phyloP scores from a whole-genome alignment of 139 green algal species.

The Coelastrella sp. region DNA sequence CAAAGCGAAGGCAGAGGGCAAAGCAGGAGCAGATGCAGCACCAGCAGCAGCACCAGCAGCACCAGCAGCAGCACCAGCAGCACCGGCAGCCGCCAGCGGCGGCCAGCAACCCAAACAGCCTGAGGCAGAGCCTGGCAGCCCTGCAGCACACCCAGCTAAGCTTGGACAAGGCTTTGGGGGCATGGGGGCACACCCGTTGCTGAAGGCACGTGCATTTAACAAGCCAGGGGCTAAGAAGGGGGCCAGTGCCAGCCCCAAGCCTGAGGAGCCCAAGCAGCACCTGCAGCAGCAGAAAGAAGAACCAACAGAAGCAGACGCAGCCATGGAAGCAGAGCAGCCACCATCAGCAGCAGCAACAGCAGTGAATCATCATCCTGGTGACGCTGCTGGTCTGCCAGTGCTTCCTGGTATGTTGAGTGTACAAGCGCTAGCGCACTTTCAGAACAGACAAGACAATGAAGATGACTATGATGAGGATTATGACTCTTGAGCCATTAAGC shows the following conservation, averaged over 20 bases:
- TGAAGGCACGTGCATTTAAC: background rate
- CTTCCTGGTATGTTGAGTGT: constrained; percentile 23
- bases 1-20: constrained; percentile 28
- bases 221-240: constrained; percentile 5
- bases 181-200: constrained; percentile 22
- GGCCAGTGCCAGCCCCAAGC: constrained; percentile 25
- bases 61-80: no score
- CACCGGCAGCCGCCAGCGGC: constrained; percentile 18
- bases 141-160: constrained; percentile 18
- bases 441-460: background rate
- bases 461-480: constrained; percentile 49
- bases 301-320: background rate
- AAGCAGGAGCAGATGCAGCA: constrained; percentile 16
- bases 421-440: constrained; percentile 5
- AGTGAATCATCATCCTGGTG: constrained; percentile 36
- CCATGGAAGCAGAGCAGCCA: background rate
- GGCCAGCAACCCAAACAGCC: constrained; percentile 5
- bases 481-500: constrained; percentile 1
- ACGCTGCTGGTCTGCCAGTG: constrained; percentile 19
- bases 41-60: constrained; percentile 29
- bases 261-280: constrained; percentile 21
- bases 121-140: constrained; percentile 10
- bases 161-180: constrained; percentile 20
- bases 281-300: constrained; percentile 10
- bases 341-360: background rate